Conservation (phyloP, 2,329 filamentous ascomycete species). For the Aspergillus niger region DNA sequence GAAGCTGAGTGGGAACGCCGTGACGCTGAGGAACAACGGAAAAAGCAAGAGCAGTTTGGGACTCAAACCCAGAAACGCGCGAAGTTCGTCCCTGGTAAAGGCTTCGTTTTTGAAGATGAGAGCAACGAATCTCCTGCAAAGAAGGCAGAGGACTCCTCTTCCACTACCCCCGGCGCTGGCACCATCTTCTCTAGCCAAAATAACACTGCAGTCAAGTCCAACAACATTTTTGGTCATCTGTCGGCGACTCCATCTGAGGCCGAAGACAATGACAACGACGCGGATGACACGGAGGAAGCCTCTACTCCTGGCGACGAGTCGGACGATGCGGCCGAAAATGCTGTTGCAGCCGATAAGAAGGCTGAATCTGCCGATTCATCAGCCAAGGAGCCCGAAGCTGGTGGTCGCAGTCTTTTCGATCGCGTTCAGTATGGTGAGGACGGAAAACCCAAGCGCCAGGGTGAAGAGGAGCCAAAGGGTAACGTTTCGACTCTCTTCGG, state of each 20-base stretch:
- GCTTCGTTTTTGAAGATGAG: slow-evolving; percentile 36
- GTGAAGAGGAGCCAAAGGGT: slow-evolving; percentile 21
- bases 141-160: slow-evolving; percentile 21
- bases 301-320: slow-evolving; percentile 26
- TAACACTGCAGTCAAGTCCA: slow-evolving; percentile 30
- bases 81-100: slow-evolving; percentile 35
- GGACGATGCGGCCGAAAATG: slow-evolving; percentile 19
- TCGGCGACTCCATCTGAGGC: slow-evolving; percentile 33
- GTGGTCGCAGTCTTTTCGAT: slow-evolving; percentile 40
- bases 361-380: slow-evolving; percentile 22
- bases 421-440: slow-evolving; percentile 31
- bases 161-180: slow-evolving; percentile 14
- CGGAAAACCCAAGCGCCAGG: slow-evolving; percentile 30
- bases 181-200: slow-evolving; percentile 32
- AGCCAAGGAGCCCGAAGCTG: slow-evolving; percentile 25
- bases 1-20: slow-evolving; percentile 52
- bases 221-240: slow-evolving; percentile 43
- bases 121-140: slow-evolving; percentile 22
- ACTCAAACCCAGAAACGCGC: slow-evolving; percentile 37
- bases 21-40: slow-evolving; percentile 49
- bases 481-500: slow-evolving; percentile 26
- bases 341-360: slow-evolving; percentile 15
- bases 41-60: slow-evolving; percentile 47
- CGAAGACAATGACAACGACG: slow-evolving; percentile 29
- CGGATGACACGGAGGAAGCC: slow-evolving; percentile 31